Conservation (phyloP, 2,329 filamentous ascomycete species). For the Fusarium sacchari region DNA sequence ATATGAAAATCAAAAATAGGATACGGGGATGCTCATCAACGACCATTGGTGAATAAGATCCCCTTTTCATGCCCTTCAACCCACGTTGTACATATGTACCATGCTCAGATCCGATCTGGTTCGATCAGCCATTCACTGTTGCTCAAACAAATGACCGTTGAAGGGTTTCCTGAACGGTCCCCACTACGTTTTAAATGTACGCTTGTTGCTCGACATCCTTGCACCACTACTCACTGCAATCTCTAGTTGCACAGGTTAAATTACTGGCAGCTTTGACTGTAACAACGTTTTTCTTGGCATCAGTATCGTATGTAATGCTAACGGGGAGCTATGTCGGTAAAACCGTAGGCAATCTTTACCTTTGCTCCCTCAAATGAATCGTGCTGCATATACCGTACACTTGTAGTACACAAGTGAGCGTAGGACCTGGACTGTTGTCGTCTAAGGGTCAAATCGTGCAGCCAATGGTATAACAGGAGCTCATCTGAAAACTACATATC, state of each 20-base stretch:
- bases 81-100: background rate
- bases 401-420: background rate
- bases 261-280: conserved; percentile 12
- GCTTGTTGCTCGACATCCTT: conserved; percentile 23
- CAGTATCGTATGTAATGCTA: background rate
- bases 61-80: conserved; percentile 3
- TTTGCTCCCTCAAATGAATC: background rate
- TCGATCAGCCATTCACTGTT: conserved; percentile 18
- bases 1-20: background rate
- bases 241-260: conserved; percentile 20
- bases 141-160: conserved; percentile 26
- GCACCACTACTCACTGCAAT: conserved; percentile 24
- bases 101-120: background rate
- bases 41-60: conserved; percentile 6
- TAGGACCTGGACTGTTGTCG: background rate
- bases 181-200: conserved; percentile 32
- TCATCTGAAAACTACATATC: background rate
- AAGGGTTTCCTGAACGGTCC: conserved; percentile 19
- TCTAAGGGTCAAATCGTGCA: background rate
- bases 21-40: background rate
- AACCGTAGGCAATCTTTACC: background rate
- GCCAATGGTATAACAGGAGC: conserved; percentile 1
- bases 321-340: background rate
- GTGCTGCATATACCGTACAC: background rate
- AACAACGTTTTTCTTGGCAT: conserved; percentile 17